Percentiles rank a stretch among this genome's conserved stretches.
These are phyloP conservation scores for Curvularia lunata DNA, from an alignment of 2,329 filamentous ascomycete species.

Conservation along the genomic window DNA sequence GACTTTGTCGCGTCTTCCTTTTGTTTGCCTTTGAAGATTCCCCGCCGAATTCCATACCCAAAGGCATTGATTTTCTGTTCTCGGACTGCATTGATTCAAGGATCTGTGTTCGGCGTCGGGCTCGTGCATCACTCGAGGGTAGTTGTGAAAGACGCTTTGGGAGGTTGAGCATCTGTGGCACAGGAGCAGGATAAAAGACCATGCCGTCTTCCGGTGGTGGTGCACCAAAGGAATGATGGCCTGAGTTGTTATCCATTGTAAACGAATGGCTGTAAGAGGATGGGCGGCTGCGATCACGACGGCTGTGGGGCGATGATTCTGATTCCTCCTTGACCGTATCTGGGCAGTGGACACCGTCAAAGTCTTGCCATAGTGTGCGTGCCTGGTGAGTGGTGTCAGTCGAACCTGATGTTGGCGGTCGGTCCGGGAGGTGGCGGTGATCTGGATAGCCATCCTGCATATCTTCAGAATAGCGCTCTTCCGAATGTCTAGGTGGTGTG, in stretches of 20 bases:
- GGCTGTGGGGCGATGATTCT: constrained; percentile 30
- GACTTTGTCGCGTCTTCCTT: constrained; percentile 47
- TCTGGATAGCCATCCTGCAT: constrained; percentile 18
- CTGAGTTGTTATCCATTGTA: constrained; percentile 55
- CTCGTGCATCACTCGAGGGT: constrained; percentile 67
- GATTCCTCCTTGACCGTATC: constrained; percentile 51
- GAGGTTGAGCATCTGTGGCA: constrained; percentile 90
- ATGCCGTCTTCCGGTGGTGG: constrained; percentile 76
- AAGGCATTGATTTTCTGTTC: constrained; percentile 58
- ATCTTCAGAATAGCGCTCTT: constrained; percentile 13
- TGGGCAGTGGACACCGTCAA: constrained; percentile 79
- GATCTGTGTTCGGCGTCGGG: constrained; percentile 75
- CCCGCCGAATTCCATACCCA: constrained; percentile 12
- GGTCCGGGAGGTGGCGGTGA: constrained; percentile 47
- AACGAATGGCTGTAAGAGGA: constrained; percentile 31
- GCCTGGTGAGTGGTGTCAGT: constrained; percentile 69
- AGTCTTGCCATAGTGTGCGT: constrained; percentile 74
- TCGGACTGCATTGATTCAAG: constrained; percentile 67
- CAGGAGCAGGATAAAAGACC: constrained; percentile 94
- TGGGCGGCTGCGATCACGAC: constrained; percentile 27
- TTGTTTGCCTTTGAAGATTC: constrained; percentile 26
- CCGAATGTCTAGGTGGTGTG: constrained; percentile 14
- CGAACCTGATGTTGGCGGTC: constrained; percentile 62
- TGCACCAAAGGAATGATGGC: constrained; percentile 28
- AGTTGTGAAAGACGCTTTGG: constrained; percentile 84